These are phyloP conservation scores for Boletus vinaceobasis DNA, from an alignment of 768 basidiomycete species.

Conservation along the genomic window DNA sequence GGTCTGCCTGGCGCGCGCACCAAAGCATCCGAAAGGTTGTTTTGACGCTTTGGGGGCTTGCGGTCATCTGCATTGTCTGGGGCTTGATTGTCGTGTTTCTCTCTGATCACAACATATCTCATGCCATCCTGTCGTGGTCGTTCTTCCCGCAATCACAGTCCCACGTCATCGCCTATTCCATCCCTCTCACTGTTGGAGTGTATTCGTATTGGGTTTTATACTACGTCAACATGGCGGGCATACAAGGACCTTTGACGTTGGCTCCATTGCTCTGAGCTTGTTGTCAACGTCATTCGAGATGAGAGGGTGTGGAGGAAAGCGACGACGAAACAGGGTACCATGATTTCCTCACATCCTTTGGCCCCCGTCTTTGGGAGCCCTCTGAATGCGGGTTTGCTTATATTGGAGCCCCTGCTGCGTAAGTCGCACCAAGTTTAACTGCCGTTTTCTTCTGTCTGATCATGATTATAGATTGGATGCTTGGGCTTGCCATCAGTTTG, in stretches of 20 bases:
- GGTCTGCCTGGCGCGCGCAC: slow-evolving; percentile 30
- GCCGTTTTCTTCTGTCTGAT: background rate
- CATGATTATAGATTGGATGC: slow-evolving; percentile 29
- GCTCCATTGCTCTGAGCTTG: slow-evolving; percentile 29
- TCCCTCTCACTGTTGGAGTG: slow-evolving; percentile 17
- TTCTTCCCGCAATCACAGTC: slow-evolving; percentile 25
- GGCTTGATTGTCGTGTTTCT: slow-evolving; percentile 13
- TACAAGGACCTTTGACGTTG: slow-evolving; percentile 31
- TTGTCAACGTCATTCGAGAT: slow-evolving; percentile 29
- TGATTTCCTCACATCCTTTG: slow-evolving; percentile 19
- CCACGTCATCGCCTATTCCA: slow-evolving; percentile 18
- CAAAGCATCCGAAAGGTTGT: slow-evolving; percentile 21
- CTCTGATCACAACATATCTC: slow-evolving; percentile 1
- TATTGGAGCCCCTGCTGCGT: slow-evolving; percentile 27
- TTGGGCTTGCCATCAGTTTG: slow-evolving; percentile 27
- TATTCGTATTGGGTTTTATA: slow-evolving; percentile 25
- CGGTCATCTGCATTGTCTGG: slow-evolving; percentile 19
- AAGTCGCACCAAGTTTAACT: slow-evolving; percentile 2
- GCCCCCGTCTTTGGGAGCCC: slow-evolving; percentile 19
- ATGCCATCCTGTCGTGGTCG: slow-evolving; percentile 18
- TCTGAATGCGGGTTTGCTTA: slow-evolving; percentile 14
- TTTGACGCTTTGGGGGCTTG: slow-evolving; percentile 23
- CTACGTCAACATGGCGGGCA: slow-evolving; percentile 22
- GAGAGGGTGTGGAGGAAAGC: slow-evolving; percentile 28
- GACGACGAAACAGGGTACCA: slow-evolving; percentile 13